phyloP scores from a whole-genome alignment of 148 eudicot genomes.

The Amaranthus hypochondriacus region DNA sequence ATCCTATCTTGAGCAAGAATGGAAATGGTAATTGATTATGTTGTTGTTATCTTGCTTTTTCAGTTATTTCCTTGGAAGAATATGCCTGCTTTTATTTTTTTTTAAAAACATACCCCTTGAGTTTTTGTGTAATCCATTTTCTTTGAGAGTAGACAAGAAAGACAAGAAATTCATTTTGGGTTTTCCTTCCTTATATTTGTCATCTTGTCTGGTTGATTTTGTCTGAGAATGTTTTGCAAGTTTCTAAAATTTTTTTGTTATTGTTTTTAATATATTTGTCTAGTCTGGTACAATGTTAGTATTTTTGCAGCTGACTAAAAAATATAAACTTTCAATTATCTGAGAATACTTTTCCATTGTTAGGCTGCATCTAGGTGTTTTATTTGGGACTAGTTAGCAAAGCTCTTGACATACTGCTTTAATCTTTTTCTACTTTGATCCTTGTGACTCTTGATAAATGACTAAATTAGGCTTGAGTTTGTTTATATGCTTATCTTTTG shows the following conservation, averaged over 20 bases:
- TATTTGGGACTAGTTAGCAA: not conserved
- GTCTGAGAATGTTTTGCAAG: not conserved
- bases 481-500: too few relatives aligned
- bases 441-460: too few relatives aligned
- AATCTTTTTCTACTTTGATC: not conserved
- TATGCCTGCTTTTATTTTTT: not conserved
- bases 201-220: not conserved
- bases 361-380: not conserved
- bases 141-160: not conserved
- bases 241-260: not conserved
- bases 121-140: not conserved
- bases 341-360: not conserved
- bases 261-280: not conserved
- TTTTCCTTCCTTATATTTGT: not conserved
- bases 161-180: not conserved
- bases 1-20: slow-evolving; percentile 94
- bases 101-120: not conserved
- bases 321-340: not conserved
- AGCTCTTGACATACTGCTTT: too few relatives aligned
- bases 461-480: too few relatives aligned
- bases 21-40: slow-evolving; percentile 71
- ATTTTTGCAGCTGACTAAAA: not conserved
- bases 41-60: not conserved
- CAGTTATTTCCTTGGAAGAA: not conserved
- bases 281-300: not conserved